Evolutionary conservation across 345 rosid species (phyloP).

Genomic region (Jatropha curcas): DNA sequence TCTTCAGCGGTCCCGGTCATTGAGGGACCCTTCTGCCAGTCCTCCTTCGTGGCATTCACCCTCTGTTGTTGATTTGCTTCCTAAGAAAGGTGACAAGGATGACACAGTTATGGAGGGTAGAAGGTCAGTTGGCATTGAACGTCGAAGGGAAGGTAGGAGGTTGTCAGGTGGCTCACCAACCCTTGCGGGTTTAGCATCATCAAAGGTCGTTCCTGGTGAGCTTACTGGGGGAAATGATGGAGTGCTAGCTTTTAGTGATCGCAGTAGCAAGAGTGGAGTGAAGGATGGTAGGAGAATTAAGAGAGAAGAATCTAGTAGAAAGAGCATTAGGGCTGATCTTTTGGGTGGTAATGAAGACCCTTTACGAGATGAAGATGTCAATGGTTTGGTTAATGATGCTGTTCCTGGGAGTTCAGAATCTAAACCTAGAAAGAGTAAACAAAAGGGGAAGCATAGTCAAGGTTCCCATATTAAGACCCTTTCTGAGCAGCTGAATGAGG

Average conservation of each 20-base stretch:
- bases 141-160: slow-evolving; percentile 56
- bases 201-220: slow-evolving; percentile 66
- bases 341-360: slow-evolving; percentile 39
- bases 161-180: slow-evolving; percentile 61
- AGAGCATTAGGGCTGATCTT: slow-evolving; percentile 43
- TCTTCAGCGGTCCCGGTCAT: slow-evolving; percentile 89
- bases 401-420: slow-evolving; percentile 51
- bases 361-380: slow-evolving; percentile 36
- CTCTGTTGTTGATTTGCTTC: slow-evolving; percentile 63
- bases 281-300: slow-evolving; percentile 59
- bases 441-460: slow-evolving; percentile 55
- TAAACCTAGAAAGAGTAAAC: slow-evolving; percentile 44
- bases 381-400: slow-evolving; percentile 43
- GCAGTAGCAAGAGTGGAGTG: slow-evolving; percentile 51
- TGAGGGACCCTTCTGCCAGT: slow-evolving; percentile 90
- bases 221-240: slow-evolving; percentile 27
- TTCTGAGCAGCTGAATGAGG: slow-evolving; percentile 68
- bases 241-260: slow-evolving; percentile 41
- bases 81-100: slow-evolving; percentile 54
- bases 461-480: slow-evolving; percentile 53
- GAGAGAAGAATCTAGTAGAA: slow-evolving; percentile 66
- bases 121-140: slow-evolving; percentile 56
- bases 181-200: slow-evolving; percentile 45
- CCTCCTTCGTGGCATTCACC: slow-evolving; percentile 87
- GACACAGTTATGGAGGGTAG: slow-evolving; percentile 49